phyloP scores from a whole-genome alignment of 768 basidiomycete species.

The Sutorius australiensis region DNA sequence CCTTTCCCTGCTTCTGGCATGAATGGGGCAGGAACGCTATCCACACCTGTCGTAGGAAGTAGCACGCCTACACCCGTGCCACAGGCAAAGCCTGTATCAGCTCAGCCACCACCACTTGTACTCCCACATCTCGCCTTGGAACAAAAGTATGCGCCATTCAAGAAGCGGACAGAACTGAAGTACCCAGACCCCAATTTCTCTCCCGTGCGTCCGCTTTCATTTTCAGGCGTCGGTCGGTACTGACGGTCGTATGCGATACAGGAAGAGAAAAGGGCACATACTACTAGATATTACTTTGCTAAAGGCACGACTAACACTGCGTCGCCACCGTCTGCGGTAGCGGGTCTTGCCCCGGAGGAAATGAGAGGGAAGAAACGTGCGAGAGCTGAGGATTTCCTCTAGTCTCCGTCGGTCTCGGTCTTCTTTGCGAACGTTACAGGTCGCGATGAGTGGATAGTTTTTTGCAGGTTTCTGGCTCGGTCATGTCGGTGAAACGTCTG shows the following conservation, averaged over 20 bases:
- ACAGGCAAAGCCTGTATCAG: constrained; percentile 2
- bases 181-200: constrained; percentile 75
- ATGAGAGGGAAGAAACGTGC: constrained; percentile 79
- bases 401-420: constrained; percentile 30
- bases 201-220: constrained; percentile 47
- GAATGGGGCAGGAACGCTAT: constrained; percentile 20
- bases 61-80: constrained; percentile 20
- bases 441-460: constrained; percentile 30
- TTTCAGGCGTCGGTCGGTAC: background rate
- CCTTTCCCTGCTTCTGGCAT: constrained; percentile 26
- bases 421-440: constrained; percentile 26
- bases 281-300: constrained; percentile 57
- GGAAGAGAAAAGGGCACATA: constrained; percentile 75
- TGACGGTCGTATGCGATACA: constrained; percentile 27
- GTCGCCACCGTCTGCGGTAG: constrained; percentile 22
- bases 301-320: constrained; percentile 35
- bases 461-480: constrained; percentile 28
- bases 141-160: constrained; percentile 70
- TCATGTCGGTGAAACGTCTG: constrained; percentile 12
- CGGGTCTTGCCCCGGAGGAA: constrained; percentile 44
- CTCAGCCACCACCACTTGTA: constrained; percentile 29
- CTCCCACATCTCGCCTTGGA: constrained; percentile 56
- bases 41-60: constrained; percentile 20
- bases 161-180: constrained; percentile 72
- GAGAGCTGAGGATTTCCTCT: constrained; percentile 83